Base-by-base conservation (phyloP, 495 filamentous ascomycete species). In the Bacidia gigantensis region DNA sequence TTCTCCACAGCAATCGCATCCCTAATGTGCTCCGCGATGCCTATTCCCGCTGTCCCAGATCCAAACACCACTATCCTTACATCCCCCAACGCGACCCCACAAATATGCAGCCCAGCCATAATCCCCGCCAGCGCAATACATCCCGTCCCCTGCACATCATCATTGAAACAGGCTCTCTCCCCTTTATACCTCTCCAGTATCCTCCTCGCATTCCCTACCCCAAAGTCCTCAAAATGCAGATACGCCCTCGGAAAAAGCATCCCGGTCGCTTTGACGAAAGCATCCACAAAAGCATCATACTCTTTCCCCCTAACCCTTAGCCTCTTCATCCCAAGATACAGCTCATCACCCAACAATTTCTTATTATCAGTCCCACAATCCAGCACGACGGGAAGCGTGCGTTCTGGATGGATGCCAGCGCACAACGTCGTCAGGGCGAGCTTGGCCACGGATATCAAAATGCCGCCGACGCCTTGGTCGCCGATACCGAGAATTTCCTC, bases 141-240 rank as follows among this genome's bases (percentile, higher is more conserved):
- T 0, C 89, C 88, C 1, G 89, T 95, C 2, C 88, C 88, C 62
- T 95, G 89, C 1, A 95, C 81, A 65, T 95, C 88, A 49, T 94
- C 88, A 54, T 94, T 95, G 72, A 95, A 92, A 63, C 87, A 94
- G 0, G 89, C 71, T 3, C 93, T 79, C 20, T 82, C 54, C 0
- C 79, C 69, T 3, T 79, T 71, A 57, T 87, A 93, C 29, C 75
- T 79, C 51, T 94, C 84, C 7, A 95, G 69, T 3, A 94, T 78
- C 18, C 83, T 72, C 26, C 82, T 64, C 0, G 78, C 78, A 58
- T 81, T 81, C 1, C 55, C 58, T 2, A 79, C 60, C 12, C 77
- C 78, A 60, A 81, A 81, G 56, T 81, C 78, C 62, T 81, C 77
- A 53, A 93, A 94, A 56, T 94, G 89, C 25, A 94, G 82, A 60